These are phyloP conservation scores for Tylopilus sp. DNA, from an alignment of 768 basidiomycete species.

Conservation along the genomic window DNA sequence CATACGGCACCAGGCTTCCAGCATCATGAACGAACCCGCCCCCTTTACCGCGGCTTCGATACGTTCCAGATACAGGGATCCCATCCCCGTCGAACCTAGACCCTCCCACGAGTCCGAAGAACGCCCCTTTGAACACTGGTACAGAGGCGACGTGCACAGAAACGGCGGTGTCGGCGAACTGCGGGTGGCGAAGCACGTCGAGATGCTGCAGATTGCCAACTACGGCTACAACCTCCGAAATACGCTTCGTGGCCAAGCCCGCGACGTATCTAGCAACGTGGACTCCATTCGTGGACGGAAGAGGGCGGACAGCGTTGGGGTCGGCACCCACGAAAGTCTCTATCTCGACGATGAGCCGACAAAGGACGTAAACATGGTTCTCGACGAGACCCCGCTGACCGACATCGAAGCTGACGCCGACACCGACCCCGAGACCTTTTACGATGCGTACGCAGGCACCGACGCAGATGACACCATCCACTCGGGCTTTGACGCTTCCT, in stretches of 20 bases:
- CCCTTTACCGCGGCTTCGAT: constrained; percentile 53
- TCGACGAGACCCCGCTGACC: constrained; percentile 74
- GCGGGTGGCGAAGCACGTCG: constrained; percentile 66
- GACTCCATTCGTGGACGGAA: constrained; percentile 40
- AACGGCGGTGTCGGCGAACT: constrained; percentile 89
- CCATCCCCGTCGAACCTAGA: constrained; percentile 37
- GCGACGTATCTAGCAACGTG: constrained; percentile 21
- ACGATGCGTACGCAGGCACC: constrained; percentile 31
- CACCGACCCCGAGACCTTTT: constrained; percentile 39
- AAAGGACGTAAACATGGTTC: constrained; percentile 48
- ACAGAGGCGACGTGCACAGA: constrained; percentile 79
- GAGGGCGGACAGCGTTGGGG: constrained; percentile 64
- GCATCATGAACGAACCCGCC: constrained; percentile 59
- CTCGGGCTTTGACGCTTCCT: constrained; percentile 17
- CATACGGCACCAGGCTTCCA: constrained; percentile 40
- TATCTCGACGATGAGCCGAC: constrained; percentile 61
- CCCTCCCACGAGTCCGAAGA: constrained; percentile 76
- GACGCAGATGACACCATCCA: constrained; percentile 22
- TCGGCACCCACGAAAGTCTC: constrained; percentile 58
- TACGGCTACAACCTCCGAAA: constrained; percentile 64
- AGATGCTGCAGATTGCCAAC: constrained; percentile 88
- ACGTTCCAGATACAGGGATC: constrained; percentile 34
- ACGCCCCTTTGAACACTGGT: constrained; percentile 86
- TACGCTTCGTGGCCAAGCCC: constrained; percentile 21
- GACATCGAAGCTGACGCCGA: constrained; percentile 63